phyloP scores from a whole-genome alignment of 192 early-diverging fungal genomes.

The Rhizoclosmatium globosum region DNA sequence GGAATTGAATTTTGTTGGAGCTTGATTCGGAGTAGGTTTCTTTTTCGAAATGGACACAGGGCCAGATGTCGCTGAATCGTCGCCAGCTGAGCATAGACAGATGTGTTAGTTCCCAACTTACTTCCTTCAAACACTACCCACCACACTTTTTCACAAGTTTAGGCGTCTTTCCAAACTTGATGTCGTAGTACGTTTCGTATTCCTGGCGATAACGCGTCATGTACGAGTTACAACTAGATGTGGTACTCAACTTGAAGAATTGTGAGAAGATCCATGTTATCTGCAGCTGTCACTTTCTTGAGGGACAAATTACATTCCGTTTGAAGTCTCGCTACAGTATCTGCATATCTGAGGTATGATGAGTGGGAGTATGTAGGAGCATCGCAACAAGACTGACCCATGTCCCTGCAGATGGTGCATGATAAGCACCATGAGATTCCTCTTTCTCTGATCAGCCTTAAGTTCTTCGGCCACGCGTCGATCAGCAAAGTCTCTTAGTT shows the following conservation, averaged over 20 bases:
- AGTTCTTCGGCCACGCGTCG: conserved; percentile 43
- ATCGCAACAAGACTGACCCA: conserved; percentile 39
- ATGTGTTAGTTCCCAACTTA: neutral
- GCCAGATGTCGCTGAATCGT: neutral
- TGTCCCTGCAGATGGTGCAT: conserved; percentile 51
- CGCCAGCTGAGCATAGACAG: no score
- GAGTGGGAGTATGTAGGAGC: neutral
- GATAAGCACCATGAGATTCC: conserved; percentile 54
- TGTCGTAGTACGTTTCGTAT: conserved; percentile 59
- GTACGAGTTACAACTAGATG: neutral
- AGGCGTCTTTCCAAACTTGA: conserved; percentile 64
- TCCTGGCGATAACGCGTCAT: conserved; percentile 41
- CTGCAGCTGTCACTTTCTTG: conserved; percentile 52
- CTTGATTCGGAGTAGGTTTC: neutral
- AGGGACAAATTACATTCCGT: conserved; percentile 54
- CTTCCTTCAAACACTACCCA: conserved; percentile 1
- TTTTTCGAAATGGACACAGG: neutral
- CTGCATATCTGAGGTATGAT: conserved; percentile 43
- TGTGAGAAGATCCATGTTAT: conserved; percentile 62
- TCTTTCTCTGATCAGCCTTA: conserved; percentile 45
- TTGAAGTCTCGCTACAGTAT: conserved; percentile 53
- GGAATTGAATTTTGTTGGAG: neutral
- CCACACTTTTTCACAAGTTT: conserved; percentile 50
- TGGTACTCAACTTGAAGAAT: conserved; percentile 52
- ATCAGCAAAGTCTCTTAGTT: conserved; percentile 18